A percentile compares a stretch with the other conserved stretches of the same genome.
phyloP scores from a whole-genome alignment of 2,329 filamentous ascomycete species.

The Bimuria novae-zelandiae region DNA sequence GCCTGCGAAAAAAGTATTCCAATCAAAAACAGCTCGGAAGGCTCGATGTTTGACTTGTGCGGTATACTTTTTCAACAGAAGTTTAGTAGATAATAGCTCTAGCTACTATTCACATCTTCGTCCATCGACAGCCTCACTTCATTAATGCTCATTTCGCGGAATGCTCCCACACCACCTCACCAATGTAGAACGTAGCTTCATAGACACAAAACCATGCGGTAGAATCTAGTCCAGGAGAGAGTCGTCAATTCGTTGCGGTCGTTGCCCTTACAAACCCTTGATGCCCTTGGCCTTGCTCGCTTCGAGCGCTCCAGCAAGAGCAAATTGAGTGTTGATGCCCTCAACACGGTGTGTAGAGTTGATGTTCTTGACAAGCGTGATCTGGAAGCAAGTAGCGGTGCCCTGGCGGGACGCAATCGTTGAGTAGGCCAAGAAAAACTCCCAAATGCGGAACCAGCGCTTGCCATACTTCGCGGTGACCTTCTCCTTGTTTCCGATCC shows the following conservation, averaged over 20 bases:
- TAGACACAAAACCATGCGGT: constrained; percentile 1
- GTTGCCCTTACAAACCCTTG: constrained; percentile 12
- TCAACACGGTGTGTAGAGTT: constrained; percentile 83
- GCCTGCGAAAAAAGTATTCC: no score
- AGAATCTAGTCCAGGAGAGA: background rate
- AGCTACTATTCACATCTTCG: background rate
- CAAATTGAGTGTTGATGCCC: constrained; percentile 71
- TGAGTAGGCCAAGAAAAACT: constrained; percentile 85
- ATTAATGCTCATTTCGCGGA: background rate
- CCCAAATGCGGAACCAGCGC: constrained; percentile 96
- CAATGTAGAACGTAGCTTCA: background rate
- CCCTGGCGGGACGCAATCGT: constrained; percentile 85
- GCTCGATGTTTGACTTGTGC: no score
- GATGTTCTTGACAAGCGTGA: constrained; percentile 86
- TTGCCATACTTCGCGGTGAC: constrained; percentile 93
- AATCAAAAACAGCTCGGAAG: no score
- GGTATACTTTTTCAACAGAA: no score
- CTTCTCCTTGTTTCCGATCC: constrained; percentile 91
- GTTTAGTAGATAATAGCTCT: background rate
- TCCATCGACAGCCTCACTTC: background rate
- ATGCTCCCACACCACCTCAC: background rate
- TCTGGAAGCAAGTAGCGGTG: constrained; percentile 83
- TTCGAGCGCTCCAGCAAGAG: constrained; percentile 67
- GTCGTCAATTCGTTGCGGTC: background rate
- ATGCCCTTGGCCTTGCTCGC: constrained; percentile 48